A percentile compares a stretch with the other conserved stretches of the same genome.
These are phyloP conservation scores for Carex myosuroides DNA, from an alignment of 176 grass and related monocot species.

Conservation along the genomic window DNA sequence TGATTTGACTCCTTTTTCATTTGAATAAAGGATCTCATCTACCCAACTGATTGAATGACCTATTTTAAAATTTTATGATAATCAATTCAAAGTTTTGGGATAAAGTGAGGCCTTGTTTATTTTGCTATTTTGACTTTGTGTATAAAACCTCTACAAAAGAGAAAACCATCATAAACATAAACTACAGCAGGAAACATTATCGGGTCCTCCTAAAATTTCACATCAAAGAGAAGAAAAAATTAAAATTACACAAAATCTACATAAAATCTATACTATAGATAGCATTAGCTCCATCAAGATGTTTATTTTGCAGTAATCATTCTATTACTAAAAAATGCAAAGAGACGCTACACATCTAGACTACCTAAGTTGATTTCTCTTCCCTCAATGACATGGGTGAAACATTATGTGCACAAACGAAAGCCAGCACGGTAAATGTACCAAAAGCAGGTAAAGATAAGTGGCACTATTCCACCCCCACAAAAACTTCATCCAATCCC, in stretches of 20 bases:
- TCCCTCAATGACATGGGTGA: slow-evolving; percentile 39
- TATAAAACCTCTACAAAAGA: not conserved
- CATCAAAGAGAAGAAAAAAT: not conserved
- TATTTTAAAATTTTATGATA: not conserved
- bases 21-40: not conserved
- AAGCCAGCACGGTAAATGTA: slow-evolving; percentile 92
- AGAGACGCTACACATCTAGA: not conserved
- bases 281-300: slow-evolving; percentile 2
- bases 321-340: not conserved
- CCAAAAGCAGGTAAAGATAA: slow-evolving; percentile 63
- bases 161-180: not conserved
- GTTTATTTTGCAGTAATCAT: not conserved
- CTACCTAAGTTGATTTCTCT: not conserved
- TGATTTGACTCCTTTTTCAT: not conserved
- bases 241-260: not conserved
- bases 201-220: not conserved
- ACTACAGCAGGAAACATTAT: not conserved
- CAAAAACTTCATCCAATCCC: too few species aligned
- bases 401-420: slow-evolving; percentile 65
- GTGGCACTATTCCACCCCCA: slow-evolving; percentile 38
- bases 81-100: not conserved
- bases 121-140: not conserved
- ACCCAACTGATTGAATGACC: not conserved
- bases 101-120: not conserved
- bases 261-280: not conserved